These are phyloP conservation scores for Globisporangium nodosum DNA, from an alignment of 352 stramenopile genomes.

Conservation along the genomic window DNA sequence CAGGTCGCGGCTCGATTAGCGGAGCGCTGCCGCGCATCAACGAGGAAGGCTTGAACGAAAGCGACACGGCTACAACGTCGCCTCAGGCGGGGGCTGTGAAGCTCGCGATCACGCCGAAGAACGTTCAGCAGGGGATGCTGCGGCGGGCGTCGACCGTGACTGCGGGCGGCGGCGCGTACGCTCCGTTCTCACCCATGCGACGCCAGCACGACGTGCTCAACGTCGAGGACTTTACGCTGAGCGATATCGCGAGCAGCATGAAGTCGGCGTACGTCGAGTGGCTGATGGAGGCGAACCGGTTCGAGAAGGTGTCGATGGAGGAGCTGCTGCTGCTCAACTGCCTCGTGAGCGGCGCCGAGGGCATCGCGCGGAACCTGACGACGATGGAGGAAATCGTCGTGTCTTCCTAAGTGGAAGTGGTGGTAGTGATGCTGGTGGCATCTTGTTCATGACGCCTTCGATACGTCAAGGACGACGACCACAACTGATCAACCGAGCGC, in stretches of 20 bases:
- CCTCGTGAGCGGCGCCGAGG: conserved; percentile 73
- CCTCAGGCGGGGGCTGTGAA: not conserved
- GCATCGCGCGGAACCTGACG: conserved; percentile 67
- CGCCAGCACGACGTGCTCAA: conserved; percentile 79
- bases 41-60: conserved; percentile 19
- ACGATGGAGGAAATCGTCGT: conserved; percentile 74
- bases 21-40: conserved; percentile 30
- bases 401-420: conserved; percentile 27
- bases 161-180: conserved; percentile 1
- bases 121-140: conserved; percentile 19
- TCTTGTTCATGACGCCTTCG: too few species aligned
- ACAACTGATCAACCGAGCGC: too few species aligned
- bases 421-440: too few species aligned
- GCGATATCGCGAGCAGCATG: conserved; percentile 64
- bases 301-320: conserved; percentile 76
- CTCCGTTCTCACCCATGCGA: conserved; percentile 50
- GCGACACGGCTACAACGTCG: not conserved
- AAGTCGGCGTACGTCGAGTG: conserved; percentile 75
- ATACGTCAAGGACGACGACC: too few species aligned
- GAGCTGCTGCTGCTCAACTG: conserved; percentile 79
- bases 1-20: conserved; percentile 9
- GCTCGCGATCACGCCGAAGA: conserved; percentile 20
- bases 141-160: conserved; percentile 21
- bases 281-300: conserved; percentile 70
- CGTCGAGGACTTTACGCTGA: conserved; percentile 71